Evolutionary conservation across 1,284 basidiomycete species (phyloP).

Genomic region (Sanguinoderma infundibulare): DNA sequence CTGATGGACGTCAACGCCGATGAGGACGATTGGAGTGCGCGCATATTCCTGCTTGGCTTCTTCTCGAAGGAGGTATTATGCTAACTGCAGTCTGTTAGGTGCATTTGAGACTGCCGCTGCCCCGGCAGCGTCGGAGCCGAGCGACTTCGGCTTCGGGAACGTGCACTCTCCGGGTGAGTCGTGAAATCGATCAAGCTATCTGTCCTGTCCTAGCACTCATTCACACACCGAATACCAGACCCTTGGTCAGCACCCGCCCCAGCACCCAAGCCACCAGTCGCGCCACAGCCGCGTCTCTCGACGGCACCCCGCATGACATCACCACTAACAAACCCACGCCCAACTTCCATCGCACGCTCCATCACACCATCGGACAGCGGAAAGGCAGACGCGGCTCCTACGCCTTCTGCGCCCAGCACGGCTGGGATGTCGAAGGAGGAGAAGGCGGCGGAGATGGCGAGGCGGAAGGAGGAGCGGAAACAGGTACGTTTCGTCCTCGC

Average conservation of each 20-base stretch:
- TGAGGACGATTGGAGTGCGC: constrained; percentile 95
- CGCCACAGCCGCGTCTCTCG: constrained; percentile 16
- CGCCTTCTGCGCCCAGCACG: constrained; percentile 29
- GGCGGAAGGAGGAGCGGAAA: constrained; percentile 87
- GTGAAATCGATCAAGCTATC: not conserved
- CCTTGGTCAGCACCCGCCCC: constrained; percentile 16
- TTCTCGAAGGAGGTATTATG: not conserved
- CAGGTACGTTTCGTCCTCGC: constrained; percentile 53
- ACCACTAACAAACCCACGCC: constrained; percentile 19
- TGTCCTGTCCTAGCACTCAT: not conserved
- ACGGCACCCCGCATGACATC: constrained; percentile 11
- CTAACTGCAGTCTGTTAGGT: constrained; percentile 45
- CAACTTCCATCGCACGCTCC: constrained; percentile 25
- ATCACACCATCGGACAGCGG: constrained; percentile 31
- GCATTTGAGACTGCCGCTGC: constrained; percentile 81
- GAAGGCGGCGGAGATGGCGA: constrained; percentile 86
- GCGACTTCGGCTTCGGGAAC: constrained; percentile 27
- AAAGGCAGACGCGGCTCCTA: constrained; percentile 24
- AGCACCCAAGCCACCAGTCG: constrained; percentile 9
- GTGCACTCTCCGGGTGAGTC: constrained; percentile 6
- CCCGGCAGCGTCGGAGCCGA: constrained; percentile 13
- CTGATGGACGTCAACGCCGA: constrained; percentile 93
- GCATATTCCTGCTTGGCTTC: constrained; percentile 31
- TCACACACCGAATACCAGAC: not conserved
- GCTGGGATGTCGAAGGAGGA: constrained; percentile 80